Percentiles rank a stretch among this genome's conserved stretches.
Evolutionary conservation across 78 protist genomes (phyloP).

Genomic region (Cyanophora paradoxa): DNA sequence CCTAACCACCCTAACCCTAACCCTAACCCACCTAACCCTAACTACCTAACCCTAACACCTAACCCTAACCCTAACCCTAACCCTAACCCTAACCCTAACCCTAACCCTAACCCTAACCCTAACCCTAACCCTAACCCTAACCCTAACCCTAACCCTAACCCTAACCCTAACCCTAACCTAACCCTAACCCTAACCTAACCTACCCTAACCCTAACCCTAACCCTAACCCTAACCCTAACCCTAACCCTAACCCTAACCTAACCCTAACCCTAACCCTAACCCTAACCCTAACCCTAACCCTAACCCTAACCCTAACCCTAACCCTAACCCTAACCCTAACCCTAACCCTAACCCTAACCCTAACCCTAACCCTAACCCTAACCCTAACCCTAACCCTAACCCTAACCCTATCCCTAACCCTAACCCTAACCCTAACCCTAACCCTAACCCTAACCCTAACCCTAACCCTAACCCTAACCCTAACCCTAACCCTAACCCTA

Average conservation of each 20-base stretch:
- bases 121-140: conserved; percentile 8
- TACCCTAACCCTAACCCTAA: no score
- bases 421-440: conserved; percentile 8
- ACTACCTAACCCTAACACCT: no score
- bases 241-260: no score
- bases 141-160: conserved; percentile 9
- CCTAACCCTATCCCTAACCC: conserved; percentile 7
- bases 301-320: conserved; percentile 8
- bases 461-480: conserved; percentile 6
- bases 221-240: conserved; percentile 2
- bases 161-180: no score
- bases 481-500: not conserved
- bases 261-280: conserved; percentile 8
- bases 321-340: conserved; percentile 5
- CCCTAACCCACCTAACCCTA: no score
- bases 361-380: conserved; percentile 8
- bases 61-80: no score
- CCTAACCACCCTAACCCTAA: no score
- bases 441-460: conserved; percentile 8
- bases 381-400: conserved; percentile 8
- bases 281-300: conserved; percentile 9
- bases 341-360: not conserved
- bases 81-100: conserved; percentile 9
- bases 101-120: conserved; percentile 8
- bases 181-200: no score